Base-by-base conservation (phyloP, 129 eudicot genomes). In the Tagetes erecta region DNA sequence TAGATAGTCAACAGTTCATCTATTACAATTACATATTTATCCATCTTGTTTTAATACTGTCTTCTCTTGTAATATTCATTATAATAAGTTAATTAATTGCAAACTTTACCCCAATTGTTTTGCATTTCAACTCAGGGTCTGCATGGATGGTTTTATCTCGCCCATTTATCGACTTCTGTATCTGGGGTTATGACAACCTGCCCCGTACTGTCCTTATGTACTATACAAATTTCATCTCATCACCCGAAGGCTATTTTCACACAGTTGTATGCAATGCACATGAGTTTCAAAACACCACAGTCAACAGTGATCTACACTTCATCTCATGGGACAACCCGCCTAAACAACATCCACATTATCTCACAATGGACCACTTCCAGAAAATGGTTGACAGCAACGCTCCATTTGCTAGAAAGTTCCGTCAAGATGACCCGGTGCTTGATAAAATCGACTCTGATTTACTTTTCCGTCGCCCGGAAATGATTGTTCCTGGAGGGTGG, bases 261-360 rank as follows among this genome's bases (percentile, higher is more conserved):
- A 89, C 96, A 10, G 96, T 89, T 1, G 52, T 85, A 42, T 89
- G 96, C 50, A 89, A 89, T 14, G 77, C 90, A n/a, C 80, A 64
- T 2, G 88, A 87, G 75, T 89, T 89, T 45, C 73, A 71, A 3
- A 83, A 85, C 72, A 87, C 92, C 14, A 84, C 92, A 0, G 83
- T 89, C 58, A 86, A 84, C 79, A 77, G 60, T 47, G 96, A 89
- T 70, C 92, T 89, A 57, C 96, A 89, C 78, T 89, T 71, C 80
- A 89, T 89, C 47, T 72, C 96, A 3, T 89, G 96, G 96, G 96
- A 89, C 76, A 81, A 83, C 49, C 96, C 96, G 4, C 96, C 96
- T 1, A 81, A 83, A 78, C 96, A 89, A 73, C 96, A 89, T 34
- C 96, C 96, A 3, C 89, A 80, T 62, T 60, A 82, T 84, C 84